Evolutionary conservation across 495 filamentous ascomycete species (phyloP).

Genomic region (Aspergillus egyptiacus): DNA sequence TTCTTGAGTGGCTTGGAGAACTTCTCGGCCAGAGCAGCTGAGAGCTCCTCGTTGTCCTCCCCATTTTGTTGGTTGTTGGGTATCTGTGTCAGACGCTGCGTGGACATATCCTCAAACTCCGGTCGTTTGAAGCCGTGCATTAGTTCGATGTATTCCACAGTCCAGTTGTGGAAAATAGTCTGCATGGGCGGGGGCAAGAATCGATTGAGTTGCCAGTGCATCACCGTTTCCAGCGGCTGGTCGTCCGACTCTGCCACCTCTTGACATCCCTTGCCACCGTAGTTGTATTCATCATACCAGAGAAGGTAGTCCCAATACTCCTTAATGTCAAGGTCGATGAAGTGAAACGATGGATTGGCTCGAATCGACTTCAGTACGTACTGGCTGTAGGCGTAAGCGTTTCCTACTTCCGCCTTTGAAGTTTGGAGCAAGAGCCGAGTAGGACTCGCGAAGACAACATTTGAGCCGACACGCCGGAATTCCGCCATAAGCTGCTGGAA

Average conservation of each 20-base stretch:
- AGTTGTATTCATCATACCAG: constrained; percentile 99
- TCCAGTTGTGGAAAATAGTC: constrained; percentile 81
- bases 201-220: constrained; percentile 95
- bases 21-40: constrained; percentile 57
- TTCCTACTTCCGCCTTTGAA: constrained; percentile 93
- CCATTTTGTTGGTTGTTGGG: constrained; percentile 44
- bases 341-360: constrained; percentile 90
- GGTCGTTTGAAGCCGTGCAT: constrained; percentile 84
- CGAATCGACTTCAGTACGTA: constrained; percentile 97
- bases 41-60: constrained; percentile 53
- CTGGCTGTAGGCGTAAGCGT: constrained; percentile 92
- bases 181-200: constrained; percentile 81
- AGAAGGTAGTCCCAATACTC: constrained; percentile 99
- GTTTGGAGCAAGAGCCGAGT: constrained; percentile 91
- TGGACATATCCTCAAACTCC: constrained; percentile 42
- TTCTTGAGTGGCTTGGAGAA: constrained; percentile 90
- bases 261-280: constrained; percentile 86
- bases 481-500: constrained; percentile 96
- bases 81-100: constrained; percentile 74
- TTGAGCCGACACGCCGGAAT: constrained; percentile 90
- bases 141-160: constrained; percentile 89
- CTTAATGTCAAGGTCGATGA: constrained; percentile 94
- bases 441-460: constrained; percentile 83
- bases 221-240: constrained; percentile 84
- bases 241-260: constrained; percentile 78